Conservation (phyloP, 768 basidiomycete species). For the Auriscalpium vulgare region DNA sequence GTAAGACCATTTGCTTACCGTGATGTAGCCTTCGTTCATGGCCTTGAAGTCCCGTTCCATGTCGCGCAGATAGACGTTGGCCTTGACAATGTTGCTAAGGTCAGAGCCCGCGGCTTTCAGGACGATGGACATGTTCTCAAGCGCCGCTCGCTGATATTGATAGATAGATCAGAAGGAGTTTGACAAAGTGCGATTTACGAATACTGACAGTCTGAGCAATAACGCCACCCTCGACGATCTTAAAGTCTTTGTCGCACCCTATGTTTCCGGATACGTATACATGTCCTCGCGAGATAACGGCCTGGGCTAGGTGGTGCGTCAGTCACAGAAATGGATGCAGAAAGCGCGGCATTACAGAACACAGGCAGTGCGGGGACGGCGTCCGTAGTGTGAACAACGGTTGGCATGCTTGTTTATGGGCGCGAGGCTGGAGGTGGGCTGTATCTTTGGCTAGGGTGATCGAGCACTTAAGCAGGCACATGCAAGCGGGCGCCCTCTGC, state of each 20-base stretch:
- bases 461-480: too few relatives aligned
- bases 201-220: constrained; percentile 29
- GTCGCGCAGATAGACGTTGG: constrained; percentile 31
- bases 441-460: too few relatives aligned
- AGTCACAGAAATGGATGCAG: too few relatives aligned
- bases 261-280: constrained; percentile 35
- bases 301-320: constrained; percentile 23
- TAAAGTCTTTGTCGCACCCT: constrained; percentile 24
- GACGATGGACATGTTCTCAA: constrained; percentile 30
- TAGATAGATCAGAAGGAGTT: too few relatives aligned
- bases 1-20: constrained; percentile 18
- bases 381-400: too few relatives aligned
- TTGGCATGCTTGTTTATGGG: too few relatives aligned
- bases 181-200: too few relatives aligned
- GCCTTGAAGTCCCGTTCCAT: constrained; percentile 27
- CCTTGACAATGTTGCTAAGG: constrained; percentile 31
- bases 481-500: too few relatives aligned
- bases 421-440: too few relatives aligned
- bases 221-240: constrained; percentile 29
- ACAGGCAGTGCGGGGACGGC: too few relatives aligned
- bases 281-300: constrained; percentile 24
- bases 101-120: constrained; percentile 30
- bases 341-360: too few relatives aligned
- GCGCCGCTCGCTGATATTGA: constrained; percentile 24
- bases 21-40: constrained; percentile 32